phyloP scores from a whole-genome alignment of 345 rosid species.

The Ailanthus altissimus region DNA sequence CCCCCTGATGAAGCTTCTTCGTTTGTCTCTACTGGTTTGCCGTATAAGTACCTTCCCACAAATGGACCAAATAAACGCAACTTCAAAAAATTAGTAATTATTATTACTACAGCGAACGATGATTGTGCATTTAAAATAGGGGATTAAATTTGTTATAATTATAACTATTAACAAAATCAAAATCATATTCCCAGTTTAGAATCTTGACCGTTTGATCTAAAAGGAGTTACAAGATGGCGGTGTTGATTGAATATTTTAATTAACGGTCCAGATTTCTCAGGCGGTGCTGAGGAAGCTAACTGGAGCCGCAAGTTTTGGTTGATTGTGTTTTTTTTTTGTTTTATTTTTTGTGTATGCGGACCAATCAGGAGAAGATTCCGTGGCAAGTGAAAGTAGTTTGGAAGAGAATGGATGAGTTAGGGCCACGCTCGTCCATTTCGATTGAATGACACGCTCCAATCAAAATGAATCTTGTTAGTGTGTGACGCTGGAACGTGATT shows the following conservation, averaged over 20 bases:
- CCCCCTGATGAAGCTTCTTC: slow-evolving; percentile 9
- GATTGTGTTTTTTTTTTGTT: background rate
- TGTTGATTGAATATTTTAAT: background rate
- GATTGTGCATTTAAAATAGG: background rate
- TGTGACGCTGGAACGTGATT: background rate
- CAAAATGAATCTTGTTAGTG: background rate
- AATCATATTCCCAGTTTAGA: background rate
- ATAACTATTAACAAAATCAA: background rate
- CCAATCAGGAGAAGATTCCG: slow-evolving; percentile 37
- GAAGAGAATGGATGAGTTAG: background rate
- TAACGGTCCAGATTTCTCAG: slow-evolving; percentile 13
- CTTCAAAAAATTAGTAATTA: background rate
- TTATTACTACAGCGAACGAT: background rate
- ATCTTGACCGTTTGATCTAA: background rate
- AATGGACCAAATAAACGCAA: background rate
- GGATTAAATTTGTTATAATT: background rate
- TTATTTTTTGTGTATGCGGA: background rate
- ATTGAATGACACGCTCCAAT: background rate
- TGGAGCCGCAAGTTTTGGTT: slow-evolving; percentile 7
- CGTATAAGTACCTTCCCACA: slow-evolving; percentile 6
- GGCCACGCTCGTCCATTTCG: background rate
- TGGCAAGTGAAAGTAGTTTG: slow-evolving; percentile 29
- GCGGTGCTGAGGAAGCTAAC: background rate
- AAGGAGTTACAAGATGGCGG: background rate
- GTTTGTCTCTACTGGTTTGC: slow-evolving; percentile 13